These are phyloP conservation scores for Pseudogymnoascus sp. DNA, from an alignment of 2,329 filamentous ascomycete genomes.

Conservation along the genomic window DNA sequence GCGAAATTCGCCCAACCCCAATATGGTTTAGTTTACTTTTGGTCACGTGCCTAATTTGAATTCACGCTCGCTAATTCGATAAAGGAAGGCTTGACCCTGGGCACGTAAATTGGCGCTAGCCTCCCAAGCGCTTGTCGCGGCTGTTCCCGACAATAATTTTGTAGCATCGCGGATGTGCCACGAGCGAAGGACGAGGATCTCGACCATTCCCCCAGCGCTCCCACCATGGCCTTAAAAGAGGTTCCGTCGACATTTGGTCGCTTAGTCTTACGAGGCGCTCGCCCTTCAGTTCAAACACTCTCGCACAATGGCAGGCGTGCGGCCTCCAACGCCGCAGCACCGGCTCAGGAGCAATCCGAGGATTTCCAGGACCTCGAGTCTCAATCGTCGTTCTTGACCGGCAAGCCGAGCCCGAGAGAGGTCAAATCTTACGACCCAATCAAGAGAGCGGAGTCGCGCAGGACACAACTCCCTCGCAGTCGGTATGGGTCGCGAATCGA, in stretches of 20 bases:
- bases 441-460: conserved; percentile 38
- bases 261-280: conserved; percentile 22
- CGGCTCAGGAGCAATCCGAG: conserved; percentile 20
- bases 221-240: conserved; percentile 30
- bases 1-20: conserved; percentile 7
- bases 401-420: conserved; percentile 32
- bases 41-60: not conserved
- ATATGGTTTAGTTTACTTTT: not conserved
- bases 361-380: conserved; percentile 41
- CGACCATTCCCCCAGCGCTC: not conserved
- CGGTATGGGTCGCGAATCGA: conserved; percentile 28
- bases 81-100: not conserved
- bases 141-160: conserved; percentile 14
- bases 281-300: conserved; percentile 16
- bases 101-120: not conserved
- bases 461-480: conserved; percentile 33
- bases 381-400: conserved; percentile 37
- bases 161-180: conserved; percentile 8
- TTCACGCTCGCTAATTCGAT: not conserved
- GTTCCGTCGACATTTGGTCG: conserved; percentile 27
- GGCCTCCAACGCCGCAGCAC: conserved; percentile 26
- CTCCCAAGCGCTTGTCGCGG: conserved; percentile 11
- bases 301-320: conserved; percentile 23
- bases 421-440: conserved; percentile 43
- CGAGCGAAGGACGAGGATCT: not conserved